A percentile compares a stretch with the other conserved stretches of the same genome.
phyloP scores from a whole-genome alignment of 1,284 basidiomycete genomes.

The Mycocalia duriaeana region DNA sequence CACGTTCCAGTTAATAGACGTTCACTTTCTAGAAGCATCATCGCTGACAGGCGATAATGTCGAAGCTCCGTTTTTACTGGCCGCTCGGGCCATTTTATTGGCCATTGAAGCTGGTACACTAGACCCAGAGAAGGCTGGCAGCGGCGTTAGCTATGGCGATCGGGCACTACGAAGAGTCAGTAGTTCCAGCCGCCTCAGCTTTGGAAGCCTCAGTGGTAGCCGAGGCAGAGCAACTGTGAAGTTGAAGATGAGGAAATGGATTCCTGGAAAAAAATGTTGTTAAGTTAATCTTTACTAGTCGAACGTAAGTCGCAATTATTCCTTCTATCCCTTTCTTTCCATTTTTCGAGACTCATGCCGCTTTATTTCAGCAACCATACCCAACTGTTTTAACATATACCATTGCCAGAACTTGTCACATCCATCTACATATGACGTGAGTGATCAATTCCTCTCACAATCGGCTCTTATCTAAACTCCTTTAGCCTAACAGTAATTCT shows the following conservation, averaged over 20 bases:
- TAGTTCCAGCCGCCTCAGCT: constrained; percentile 77
- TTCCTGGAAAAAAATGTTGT: constrained; percentile 52
- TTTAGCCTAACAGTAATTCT: no score
- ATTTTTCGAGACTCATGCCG: no score
- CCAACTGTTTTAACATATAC: no score
- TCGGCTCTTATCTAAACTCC: no score
- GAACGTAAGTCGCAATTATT: not conserved
- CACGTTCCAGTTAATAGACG: no score
- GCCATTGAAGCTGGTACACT: constrained; percentile 88
- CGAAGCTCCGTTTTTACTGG: constrained; percentile 87
- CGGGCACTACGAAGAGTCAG: constrained; percentile 83
- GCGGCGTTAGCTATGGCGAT: constrained; percentile 95
- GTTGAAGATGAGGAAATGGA: constrained; percentile 55
- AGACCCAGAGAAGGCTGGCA: constrained; percentile 90
- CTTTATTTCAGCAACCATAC: no score
- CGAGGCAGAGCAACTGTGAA: constrained; percentile 55
- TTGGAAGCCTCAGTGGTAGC: constrained; percentile 66
- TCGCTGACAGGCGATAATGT: constrained; percentile 92
- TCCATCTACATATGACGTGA: no score
- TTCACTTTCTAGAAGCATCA: constrained; percentile 91
- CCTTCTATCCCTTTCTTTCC: no score
- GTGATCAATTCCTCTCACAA: no score
- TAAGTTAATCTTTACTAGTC: constrained; percentile 22
- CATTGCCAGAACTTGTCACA: no score
- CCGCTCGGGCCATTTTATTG: constrained; percentile 87